phyloP scores from a whole-genome alignment of 2,329 filamentous ascomycete species.

The Penicillium sp. region DNA sequence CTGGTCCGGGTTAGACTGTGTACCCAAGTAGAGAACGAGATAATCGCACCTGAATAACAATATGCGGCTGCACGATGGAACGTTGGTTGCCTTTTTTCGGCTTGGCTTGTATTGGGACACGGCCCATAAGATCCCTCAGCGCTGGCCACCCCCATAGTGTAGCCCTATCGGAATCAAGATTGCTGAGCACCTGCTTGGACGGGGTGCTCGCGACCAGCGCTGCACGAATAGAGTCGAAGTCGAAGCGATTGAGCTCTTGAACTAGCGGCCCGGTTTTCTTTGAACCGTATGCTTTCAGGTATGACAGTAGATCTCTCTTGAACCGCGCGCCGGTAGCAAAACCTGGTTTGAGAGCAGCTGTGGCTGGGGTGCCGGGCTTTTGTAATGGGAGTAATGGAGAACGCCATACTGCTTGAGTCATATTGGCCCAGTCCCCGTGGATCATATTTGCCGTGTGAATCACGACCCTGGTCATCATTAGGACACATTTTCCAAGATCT shows the following conservation, averaged over 20 bases:
- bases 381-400: slow-evolving; percentile 68
- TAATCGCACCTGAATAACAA: slow-evolving; percentile 40
- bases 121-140: slow-evolving; percentile 61
- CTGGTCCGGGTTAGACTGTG: slow-evolving; percentile 51
- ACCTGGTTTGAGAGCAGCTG: slow-evolving; percentile 19
- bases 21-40: slow-evolving; percentile 6
- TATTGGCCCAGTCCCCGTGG: slow-evolving; percentile 80
- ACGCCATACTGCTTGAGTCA: slow-evolving; percentile 81
- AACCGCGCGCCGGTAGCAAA: slow-evolving; percentile 70
- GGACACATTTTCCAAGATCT: not conserved
- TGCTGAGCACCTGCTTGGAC: slow-evolving; percentile 59
- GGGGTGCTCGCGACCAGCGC: slow-evolving; percentile 79
- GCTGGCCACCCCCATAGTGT: slow-evolving; percentile 78
- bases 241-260: slow-evolving; percentile 60
- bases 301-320: slow-evolving; percentile 73
- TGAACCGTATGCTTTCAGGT: slow-evolving; percentile 69
- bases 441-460: slow-evolving; percentile 95
- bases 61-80: slow-evolving; percentile 31
- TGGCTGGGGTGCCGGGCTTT: slow-evolving; percentile 4
- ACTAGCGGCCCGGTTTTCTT: slow-evolving; percentile 58
- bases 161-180: slow-evolving; percentile 43
- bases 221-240: slow-evolving; percentile 70
- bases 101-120: slow-evolving; percentile 50
- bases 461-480: slow-evolving; percentile 54
- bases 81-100: slow-evolving; percentile 19